Percentiles rank a stretch among this genome's conserved stretches.
phyloP scores from a whole-genome alignment of 768 basidiomycete species.

The Hericium coralloides region DNA sequence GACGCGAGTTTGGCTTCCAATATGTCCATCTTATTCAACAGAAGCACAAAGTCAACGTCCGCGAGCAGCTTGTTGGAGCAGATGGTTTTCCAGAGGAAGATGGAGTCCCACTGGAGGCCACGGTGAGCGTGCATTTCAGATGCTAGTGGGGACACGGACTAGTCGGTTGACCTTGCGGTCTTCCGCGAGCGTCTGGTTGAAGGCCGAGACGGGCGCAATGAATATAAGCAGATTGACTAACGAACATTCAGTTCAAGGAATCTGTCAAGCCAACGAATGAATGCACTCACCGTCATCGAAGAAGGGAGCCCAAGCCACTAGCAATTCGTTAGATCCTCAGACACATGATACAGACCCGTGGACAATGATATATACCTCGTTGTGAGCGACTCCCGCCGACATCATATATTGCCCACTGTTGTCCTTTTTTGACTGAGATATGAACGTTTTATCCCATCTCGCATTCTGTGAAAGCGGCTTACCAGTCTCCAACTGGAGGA shows the following conservation, averaged over 20 bases:
- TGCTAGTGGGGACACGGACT: conserved; percentile 25
- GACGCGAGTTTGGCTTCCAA: conserved; percentile 42
- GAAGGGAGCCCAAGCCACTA: conserved; percentile 61
- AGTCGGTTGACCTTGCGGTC: conserved; percentile 51
- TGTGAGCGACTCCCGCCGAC: conserved; percentile 53
- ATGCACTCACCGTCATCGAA: conserved; percentile 49
- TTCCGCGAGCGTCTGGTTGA: conserved; percentile 55
- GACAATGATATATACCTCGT: conserved; percentile 30
- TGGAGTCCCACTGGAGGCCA: conserved; percentile 38
- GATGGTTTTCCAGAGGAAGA: conserved; percentile 50
- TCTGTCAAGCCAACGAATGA: neutral
- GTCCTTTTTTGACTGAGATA: conserved; percentile 19
- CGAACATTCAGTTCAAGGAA: neutral
- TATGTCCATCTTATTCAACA: conserved; percentile 58
- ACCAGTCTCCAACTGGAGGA: conserved; percentile 40
- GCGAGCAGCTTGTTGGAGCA: conserved; percentile 50
- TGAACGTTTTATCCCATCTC: neutral
- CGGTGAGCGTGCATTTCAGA: conserved; percentile 1
- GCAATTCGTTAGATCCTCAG: neutral
- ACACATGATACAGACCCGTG: neutral
- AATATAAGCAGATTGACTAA: conserved; percentile 59
- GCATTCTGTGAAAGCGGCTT: conserved; percentile 3
- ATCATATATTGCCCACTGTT: conserved; percentile 58
- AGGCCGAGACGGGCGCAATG: conserved; percentile 54
- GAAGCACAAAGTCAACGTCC: conserved; percentile 45